These are phyloP conservation scores for Meyerozyma smithsonii DNA, from an alignment of 1,139 yeast species.

Conservation along the genomic window DNA sequence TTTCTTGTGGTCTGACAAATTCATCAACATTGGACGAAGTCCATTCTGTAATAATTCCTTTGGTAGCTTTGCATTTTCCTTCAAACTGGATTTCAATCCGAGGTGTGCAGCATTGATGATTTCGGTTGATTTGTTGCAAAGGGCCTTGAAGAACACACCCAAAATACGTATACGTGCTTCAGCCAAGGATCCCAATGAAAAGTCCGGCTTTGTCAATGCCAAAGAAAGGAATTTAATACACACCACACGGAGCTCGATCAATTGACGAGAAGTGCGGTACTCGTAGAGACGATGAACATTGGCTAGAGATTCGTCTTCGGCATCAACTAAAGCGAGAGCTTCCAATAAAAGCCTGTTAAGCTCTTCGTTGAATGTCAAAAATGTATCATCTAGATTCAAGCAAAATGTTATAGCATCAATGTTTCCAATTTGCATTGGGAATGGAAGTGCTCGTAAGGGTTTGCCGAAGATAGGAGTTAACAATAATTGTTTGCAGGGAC, in stretches of 20 bases:
- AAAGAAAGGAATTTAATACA: conserved; percentile 80
- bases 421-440: conserved; percentile 98
- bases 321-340: conserved; percentile 92
- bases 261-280: conserved; percentile 80
- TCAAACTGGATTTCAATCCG: conserved; percentile 78
- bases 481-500: conserved; percentile 76
- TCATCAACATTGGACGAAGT: conserved; percentile 90
- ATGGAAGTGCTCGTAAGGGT: conserved; percentile 93
- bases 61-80: conserved; percentile 85
- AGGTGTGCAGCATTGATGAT: conserved; percentile 91
- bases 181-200: conserved; percentile 71
- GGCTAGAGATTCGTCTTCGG: conserved; percentile 93
- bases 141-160: conserved; percentile 91
- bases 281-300: conserved; percentile 83
- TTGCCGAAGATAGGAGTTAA: conserved; percentile 94
- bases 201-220: conserved; percentile 79
- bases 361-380: conserved; percentile 84
- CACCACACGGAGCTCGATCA: conserved; percentile 80
- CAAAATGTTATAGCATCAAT: conserved; percentile 95
- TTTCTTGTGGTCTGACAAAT: conserved; percentile 87
- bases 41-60: conserved; percentile 92
- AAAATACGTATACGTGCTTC: conserved; percentile 80
- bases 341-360: conserved; percentile 78
- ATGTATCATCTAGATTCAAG: conserved; percentile 72
- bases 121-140: conserved; percentile 79